Evolutionary conservation across 805 yeast genomes (phyloP), one percentile per base, ranked within the genome.

Genomic region (Candida schatavii): DNA sequence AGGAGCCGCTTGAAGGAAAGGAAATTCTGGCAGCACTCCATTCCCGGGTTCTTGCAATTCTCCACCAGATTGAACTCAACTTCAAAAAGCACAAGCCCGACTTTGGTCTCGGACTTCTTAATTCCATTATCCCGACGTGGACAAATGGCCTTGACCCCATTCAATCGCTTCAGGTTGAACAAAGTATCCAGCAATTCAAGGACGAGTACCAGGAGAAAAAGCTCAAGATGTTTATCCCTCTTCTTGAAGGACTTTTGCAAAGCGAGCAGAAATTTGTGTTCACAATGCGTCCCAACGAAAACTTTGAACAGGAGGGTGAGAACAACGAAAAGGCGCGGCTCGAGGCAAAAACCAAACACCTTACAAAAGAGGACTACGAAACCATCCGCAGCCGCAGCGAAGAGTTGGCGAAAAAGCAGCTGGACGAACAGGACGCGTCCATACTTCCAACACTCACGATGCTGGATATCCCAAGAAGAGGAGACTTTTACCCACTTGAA

Each of bases 51-150:
- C 83, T 85, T 42, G 98, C 96, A 0, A 78, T 91, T 38, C 71
- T 93, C 29, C 95, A 89, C 61, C 98, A 90, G 59, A 64, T 89
- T 27, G 99, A 93, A 59, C 65, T 93, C 23, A 64, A 80, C 27
- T 83, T 88, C 58, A 88, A 88, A 52, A 90, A 88, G 50, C 95
- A 89, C 48, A 89, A 84, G 51, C 83, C 98, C 0, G 86, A 87
- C 46, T 93, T 88, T 67, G 99, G 99, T 9, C 67, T 93, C 69
- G 81, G 81, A 28, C 59, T 91, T 36, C 68, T 91, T 26, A 80
- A 80, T 56, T 75, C 88, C 1, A 48, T 93, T 6, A 76, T 87
- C n/a, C 87, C 96, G 6, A 81, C 88, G 7, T 89, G 97, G 87
- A 82, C 85, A 39, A 88, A 88, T 57, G 79, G 78, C 18, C 75